Conservation (phyloP, 306 rosid genomes). For the Acmispon strigosus region DNA sequence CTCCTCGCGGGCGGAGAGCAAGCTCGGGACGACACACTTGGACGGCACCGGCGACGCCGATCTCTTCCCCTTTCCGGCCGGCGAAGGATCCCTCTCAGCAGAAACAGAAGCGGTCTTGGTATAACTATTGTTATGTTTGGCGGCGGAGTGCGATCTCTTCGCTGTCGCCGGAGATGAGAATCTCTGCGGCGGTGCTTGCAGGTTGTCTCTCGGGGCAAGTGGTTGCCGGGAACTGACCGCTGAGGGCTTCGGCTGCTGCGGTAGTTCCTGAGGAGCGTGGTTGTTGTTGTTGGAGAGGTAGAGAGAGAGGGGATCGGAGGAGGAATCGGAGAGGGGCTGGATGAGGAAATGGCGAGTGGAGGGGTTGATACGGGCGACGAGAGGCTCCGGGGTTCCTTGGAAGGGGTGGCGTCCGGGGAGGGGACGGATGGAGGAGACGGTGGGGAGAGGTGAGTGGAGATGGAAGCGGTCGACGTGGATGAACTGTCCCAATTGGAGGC, state of each 20-base stretch:
- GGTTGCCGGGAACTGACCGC: slow-evolving; percentile 35
- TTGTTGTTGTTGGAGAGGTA: slow-evolving; percentile 29
- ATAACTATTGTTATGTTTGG: slow-evolving; percentile 13
- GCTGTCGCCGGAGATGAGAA: slow-evolving; percentile 82
- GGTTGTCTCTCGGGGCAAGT: slow-evolving; percentile 63
- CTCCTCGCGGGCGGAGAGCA: slow-evolving; percentile 69
- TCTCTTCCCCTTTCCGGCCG: slow-evolving; percentile 65
- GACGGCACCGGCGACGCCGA: slow-evolving; percentile 92
- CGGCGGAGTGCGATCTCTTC: slow-evolving; percentile 51
- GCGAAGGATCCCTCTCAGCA: slow-evolving; percentile 75
- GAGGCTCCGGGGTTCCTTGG: slow-evolving; percentile 64
- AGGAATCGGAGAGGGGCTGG: slow-evolving; percentile 70
- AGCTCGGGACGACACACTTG: slow-evolving; percentile 83
- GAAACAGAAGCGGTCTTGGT: slow-evolving; percentile 27
- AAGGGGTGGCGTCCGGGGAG: slow-evolving; percentile 76
- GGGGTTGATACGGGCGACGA: slow-evolving; percentile 50
- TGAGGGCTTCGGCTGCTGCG: background rate
- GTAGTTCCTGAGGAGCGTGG: background rate
- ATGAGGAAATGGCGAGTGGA: slow-evolving; percentile 62
- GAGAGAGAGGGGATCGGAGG: slow-evolving; percentile 53
- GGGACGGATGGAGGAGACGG: slow-evolving; percentile 64
- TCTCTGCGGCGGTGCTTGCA: slow-evolving; percentile 33
- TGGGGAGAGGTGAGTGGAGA: slow-evolving; percentile 68
- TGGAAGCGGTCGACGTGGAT: slow-evolving; percentile 76
- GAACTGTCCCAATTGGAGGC: slow-evolving; percentile 82